phyloP scores from a whole-genome alignment of 2,329 filamentous ascomycete genomes.

The Epichloe scottii region DNA sequence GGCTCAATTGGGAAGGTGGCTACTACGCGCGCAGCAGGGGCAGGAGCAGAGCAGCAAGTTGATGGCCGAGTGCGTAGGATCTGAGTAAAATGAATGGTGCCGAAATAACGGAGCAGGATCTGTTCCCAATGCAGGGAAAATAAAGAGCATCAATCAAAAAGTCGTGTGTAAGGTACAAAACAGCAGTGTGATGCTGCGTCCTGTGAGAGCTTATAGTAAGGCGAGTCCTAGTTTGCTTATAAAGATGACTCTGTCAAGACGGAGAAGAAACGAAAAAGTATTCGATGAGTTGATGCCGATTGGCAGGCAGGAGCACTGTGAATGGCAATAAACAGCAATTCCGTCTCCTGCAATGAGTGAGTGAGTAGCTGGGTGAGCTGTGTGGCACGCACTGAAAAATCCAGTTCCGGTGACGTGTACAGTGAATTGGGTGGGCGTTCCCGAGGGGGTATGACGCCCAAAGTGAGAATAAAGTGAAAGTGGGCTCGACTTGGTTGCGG shows the following conservation, averaged over 20 bases:
- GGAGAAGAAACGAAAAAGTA: neutral
- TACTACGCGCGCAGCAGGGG: neutral
- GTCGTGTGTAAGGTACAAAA: neutral
- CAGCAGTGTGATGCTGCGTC: neutral
- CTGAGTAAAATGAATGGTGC: neutral
- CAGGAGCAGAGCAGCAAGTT: neutral
- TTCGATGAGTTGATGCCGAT: neutral
- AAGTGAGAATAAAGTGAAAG: constrained; percentile 4
- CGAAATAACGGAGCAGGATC: neutral
- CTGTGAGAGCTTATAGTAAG: neutral
- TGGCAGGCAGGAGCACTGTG: neutral
- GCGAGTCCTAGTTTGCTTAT: neutral
- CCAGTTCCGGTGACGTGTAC: constrained; percentile 8
- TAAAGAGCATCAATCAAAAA: neutral
- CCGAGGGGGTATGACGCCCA: neutral
- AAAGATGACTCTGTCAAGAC: neutral
- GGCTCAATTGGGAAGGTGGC: constrained; percentile 10
- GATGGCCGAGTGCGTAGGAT: neutral
- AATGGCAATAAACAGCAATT: constrained; percentile 1
- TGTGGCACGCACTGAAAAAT: constrained; percentile 6
- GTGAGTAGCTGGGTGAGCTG: neutral
- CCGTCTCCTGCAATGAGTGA: neutral
- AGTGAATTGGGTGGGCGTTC: neutral
- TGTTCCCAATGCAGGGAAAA: neutral
- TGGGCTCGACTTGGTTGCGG: neutral